Conservation (phyloP, 2,329 filamentous ascomycete species). For the Canariomyces notabilis region DNA sequence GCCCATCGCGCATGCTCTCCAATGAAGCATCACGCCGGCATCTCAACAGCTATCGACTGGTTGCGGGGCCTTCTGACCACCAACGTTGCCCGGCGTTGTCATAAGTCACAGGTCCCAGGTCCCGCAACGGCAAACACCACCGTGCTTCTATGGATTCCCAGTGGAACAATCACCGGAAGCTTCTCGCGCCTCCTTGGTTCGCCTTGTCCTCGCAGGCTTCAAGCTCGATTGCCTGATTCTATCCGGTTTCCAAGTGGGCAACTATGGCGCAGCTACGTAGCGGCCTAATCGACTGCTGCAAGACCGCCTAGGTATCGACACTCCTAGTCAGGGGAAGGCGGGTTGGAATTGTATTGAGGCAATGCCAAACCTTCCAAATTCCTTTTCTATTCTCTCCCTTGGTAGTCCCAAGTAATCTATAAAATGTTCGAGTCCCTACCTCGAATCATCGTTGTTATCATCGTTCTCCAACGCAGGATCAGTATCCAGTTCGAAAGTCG, state of each 20-base stretch:
- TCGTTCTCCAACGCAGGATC: too few species aligned
- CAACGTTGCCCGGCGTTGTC: not conserved
- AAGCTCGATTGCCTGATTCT: slow-evolving; percentile 9
- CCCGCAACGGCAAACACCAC: slow-evolving; percentile 2
- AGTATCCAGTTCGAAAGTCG: too few species aligned
- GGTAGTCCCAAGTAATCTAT: not conserved
- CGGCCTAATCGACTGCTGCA: slow-evolving; percentile 9
- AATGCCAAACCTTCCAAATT: slow-evolving; percentile 1
- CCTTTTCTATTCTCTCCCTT: not conserved
- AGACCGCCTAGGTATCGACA: not conserved
- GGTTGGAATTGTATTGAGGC: slow-evolving; percentile 4
- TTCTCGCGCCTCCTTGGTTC: not conserved
- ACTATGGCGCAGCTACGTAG: slow-evolving; percentile 12
- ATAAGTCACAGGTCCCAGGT: not conserved
- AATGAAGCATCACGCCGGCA: not conserved
- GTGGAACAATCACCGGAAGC: slow-evolving; percentile 8
- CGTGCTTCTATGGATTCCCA: not conserved
- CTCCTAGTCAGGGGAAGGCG: too few species aligned
- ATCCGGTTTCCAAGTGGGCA: slow-evolving; percentile 6
- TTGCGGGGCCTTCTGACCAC: too few species aligned
- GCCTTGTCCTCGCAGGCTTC: slow-evolving; percentile 13
- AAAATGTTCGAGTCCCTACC: not conserved
- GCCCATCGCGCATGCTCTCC: not conserved
- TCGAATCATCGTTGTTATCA: too few species aligned
- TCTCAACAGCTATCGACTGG: slow-evolving; percentile 6